These are phyloP conservation scores for Limonium bicolor DNA, from an alignment of 148 eudicot species.

Conservation along the genomic window DNA sequence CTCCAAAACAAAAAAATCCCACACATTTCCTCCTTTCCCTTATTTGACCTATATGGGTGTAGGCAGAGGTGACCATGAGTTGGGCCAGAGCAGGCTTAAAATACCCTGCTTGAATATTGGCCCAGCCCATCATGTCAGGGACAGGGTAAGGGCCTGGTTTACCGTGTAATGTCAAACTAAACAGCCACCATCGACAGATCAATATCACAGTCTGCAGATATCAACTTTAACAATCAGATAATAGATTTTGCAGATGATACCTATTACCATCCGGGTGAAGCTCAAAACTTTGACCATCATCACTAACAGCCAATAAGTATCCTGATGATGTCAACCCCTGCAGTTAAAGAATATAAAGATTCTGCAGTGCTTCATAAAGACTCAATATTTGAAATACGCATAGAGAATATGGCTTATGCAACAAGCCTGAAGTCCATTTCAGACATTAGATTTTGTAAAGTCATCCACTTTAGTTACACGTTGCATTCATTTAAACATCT, in stretches of 20 bases:
- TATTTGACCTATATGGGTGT: no score
- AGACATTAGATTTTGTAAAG: no score
- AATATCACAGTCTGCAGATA: neutral
- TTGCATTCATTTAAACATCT: no score
- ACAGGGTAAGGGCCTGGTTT: neutral
- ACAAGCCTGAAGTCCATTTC: no score
- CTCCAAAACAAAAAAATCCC: no score
- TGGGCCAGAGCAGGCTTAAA: neutral
- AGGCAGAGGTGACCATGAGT: neutral
- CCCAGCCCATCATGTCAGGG: neutral
- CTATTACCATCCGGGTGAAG: constrained; percentile 97
- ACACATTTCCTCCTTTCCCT: no score
- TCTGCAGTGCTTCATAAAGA: no score
- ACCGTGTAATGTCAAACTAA: neutral
- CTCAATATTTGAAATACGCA: no score
- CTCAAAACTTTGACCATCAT: constrained; percentile 63
- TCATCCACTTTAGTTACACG: no score
- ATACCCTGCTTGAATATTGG: neutral
- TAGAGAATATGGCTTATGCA: no score
- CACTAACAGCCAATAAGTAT: constrained; percentile 49
- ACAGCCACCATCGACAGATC: neutral
- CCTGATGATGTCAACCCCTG: constrained; percentile 80
- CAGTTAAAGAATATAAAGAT: neutral
- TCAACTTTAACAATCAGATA: neutral
- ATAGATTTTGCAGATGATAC: constrained; percentile 12